Evolutionary conservation across 164 flowering plant species (phyloP).

Genomic region (Kalanchoe fedtschenkoi): DNA sequence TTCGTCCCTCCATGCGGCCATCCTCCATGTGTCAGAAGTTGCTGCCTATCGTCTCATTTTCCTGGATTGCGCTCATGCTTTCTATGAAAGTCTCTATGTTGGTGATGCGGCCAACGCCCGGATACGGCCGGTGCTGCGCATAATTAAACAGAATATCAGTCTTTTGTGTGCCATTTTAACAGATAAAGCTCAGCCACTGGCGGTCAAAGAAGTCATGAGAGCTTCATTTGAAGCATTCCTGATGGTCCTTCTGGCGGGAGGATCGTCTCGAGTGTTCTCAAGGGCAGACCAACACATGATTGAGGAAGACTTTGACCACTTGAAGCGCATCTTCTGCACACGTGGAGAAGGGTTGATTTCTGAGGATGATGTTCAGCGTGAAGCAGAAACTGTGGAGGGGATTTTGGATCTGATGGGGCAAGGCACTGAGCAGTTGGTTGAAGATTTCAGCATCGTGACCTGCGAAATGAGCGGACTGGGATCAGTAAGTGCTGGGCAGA

Average conservation of each 20-base stretch:
- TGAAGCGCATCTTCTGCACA: slow-evolving; percentile 50
- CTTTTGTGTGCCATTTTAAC: slow-evolving; percentile 54
- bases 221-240: slow-evolving; percentile 81
- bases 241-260: slow-evolving; percentile 89
- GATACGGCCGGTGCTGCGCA: slow-evolving; percentile 58
- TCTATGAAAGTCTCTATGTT: slow-evolving; percentile 58
- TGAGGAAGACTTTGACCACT: slow-evolving; percentile 60
- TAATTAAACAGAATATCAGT: slow-evolving; percentile 76
- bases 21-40: slow-evolving; percentile 64
- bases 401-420: slow-evolving; percentile 64
- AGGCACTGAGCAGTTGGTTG: slow-evolving; percentile 64
- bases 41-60: slow-evolving; percentile 85
- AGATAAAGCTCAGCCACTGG: slow-evolving; percentile 59
- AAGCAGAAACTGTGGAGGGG: slow-evolving; percentile 67
- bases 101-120: slow-evolving; percentile 57
- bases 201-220: slow-evolving; percentile 70
- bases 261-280: slow-evolving; percentile 36
- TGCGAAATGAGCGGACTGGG: slow-evolving; percentile 62
- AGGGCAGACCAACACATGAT: slow-evolving; percentile 59
- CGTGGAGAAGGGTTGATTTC: slow-evolving; percentile 64
- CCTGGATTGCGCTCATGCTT: slow-evolving; percentile 59
- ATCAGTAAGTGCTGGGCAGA: slow-evolving; percentile 34
- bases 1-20: slow-evolving; percentile 42
- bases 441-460: slow-evolving; percentile 72
- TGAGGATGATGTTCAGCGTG: slow-evolving; percentile 62